These are phyloP conservation scores for Exophiala aquamarina DNA, from an alignment of 2,329 filamentous ascomycete genomes.

Conservation along the genomic window DNA sequence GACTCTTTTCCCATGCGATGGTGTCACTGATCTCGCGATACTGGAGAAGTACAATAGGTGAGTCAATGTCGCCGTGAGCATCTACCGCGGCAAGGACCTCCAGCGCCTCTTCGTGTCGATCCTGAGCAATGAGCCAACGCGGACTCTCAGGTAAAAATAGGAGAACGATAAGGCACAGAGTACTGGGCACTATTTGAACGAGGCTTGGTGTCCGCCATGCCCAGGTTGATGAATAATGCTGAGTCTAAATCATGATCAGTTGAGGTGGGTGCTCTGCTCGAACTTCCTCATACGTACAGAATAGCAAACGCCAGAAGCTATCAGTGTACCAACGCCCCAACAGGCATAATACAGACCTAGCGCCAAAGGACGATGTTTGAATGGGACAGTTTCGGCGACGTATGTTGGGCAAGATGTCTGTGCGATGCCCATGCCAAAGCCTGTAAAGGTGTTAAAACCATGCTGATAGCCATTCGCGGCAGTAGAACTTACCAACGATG, in stretches of 20 bases:
- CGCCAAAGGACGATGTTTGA: constrained; percentile 13
- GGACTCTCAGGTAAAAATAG: constrained; percentile 61
- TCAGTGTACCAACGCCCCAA: constrained; percentile 20
- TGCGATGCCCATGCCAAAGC: constrained; percentile 59
- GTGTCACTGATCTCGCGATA: constrained; percentile 52
- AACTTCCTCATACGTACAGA: constrained; percentile 12
- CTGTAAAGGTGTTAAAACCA: background rate
- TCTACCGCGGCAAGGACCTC: constrained; percentile 45
- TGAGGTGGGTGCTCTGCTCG: background rate
- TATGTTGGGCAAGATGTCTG: constrained; percentile 46
- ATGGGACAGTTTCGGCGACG: constrained; percentile 17
- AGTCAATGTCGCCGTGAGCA: constrained; percentile 42
- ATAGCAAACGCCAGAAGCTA: constrained; percentile 21
- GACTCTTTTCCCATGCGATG: constrained; percentile 46
- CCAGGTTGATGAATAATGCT: constrained; percentile 37
- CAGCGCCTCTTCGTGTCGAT: constrained; percentile 43
- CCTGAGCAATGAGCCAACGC: constrained; percentile 54
- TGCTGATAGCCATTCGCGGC: background rate
- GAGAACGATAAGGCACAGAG: constrained; percentile 47
- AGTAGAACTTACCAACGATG: constrained; percentile 44
- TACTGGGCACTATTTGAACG: constrained; percentile 50
- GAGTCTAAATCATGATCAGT: constrained; percentile 5
- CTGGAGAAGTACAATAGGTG: constrained; percentile 40
- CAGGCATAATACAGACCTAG: constrained; percentile 21
- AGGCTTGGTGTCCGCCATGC: constrained; percentile 55